Evolutionary conservation across 164 flowering plant genomes (phyloP).

Genomic region (Magnolia changhungtana): DNA sequence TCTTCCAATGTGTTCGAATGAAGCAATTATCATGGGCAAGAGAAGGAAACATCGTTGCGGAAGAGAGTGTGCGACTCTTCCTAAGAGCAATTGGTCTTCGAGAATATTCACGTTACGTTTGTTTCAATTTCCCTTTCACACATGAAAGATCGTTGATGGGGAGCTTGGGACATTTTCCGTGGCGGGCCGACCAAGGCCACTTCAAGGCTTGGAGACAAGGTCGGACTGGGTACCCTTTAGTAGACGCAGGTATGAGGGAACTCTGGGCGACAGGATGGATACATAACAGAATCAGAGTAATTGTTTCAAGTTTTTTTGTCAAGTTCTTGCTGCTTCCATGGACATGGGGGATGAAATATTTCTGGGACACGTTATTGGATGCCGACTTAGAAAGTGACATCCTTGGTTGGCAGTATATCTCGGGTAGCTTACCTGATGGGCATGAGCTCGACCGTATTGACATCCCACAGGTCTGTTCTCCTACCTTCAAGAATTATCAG

Average conservation of each 20-base stretch:
- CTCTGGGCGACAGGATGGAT: constrained; percentile 99
- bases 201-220: constrained; percentile 97
- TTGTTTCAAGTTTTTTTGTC: constrained; percentile 77
- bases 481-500: not conserved
- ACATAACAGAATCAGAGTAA: constrained; percentile 78
- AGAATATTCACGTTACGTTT: constrained; percentile 88
- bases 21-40: constrained; percentile 66
- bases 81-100: constrained; percentile 77
- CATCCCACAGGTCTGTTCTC: constrained; percentile 59
- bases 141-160: constrained; percentile 70
- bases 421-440: constrained; percentile 95
- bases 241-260: constrained; percentile 97
- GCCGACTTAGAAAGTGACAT: constrained; percentile 91
- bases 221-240: constrained; percentile 87
- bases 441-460: constrained; percentile 84
- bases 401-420: constrained; percentile 96
- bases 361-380: constrained; percentile 96
- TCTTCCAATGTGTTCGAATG: constrained; percentile 55
- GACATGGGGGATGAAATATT: constrained; percentile 98
- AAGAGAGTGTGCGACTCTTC: constrained; percentile 57
- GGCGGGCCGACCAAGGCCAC: constrained; percentile 43
- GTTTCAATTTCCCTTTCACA: constrained; percentile 89
- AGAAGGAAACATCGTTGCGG: constrained; percentile 48
- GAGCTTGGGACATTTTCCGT: constrained; percentile 68
- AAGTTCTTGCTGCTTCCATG: constrained; percentile 85